Conservation (phyloP, 2,329 filamentous ascomycete genomes). For the Cephalotrichum gorgonifer region DNA sequence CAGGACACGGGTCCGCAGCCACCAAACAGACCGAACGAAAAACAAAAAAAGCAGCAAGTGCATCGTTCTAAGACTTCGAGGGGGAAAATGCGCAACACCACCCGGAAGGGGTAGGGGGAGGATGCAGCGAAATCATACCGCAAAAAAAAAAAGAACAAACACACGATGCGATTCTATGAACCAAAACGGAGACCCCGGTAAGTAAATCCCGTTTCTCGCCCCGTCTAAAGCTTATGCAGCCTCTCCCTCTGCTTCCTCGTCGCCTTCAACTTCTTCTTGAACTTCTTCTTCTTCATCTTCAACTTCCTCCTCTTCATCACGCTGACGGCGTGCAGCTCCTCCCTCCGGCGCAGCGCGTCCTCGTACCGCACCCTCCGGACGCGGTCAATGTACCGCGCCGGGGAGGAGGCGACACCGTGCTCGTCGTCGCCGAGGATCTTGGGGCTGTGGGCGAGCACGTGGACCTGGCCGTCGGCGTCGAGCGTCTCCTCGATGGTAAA, state of each 20-base stretch:
- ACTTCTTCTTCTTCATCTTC: conserved; percentile 99
- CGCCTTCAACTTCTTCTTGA: conserved; percentile 96
- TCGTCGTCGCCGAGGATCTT: conserved; percentile 40
- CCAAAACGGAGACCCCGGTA: no score
- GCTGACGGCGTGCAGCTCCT: conserved; percentile 69
- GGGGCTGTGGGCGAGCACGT: conserved; percentile 50
- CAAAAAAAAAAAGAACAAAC: no score
- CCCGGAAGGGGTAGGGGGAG: no score
- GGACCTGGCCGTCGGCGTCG: conserved; percentile 47
- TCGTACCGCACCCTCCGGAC: conserved; percentile 54
- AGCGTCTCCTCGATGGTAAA: conserved; percentile 59
- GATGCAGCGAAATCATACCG: no score
- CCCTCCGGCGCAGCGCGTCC: conserved; percentile 36
- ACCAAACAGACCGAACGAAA: no score
- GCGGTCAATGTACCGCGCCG: conserved; percentile 54
- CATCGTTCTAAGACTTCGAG: no score
- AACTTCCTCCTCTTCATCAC: conserved; percentile 87
- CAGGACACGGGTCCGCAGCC: no score
- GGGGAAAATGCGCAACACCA: no score
- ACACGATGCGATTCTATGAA: no score
- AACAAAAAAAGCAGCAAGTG: no score
- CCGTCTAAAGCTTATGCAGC: conserved; percentile 60
- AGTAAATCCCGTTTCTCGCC: no score
- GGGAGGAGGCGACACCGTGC: conserved; percentile 22
- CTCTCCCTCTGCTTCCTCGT: conserved; percentile 83